Conservation (phyloP, 1,139 yeast genomes). For the Blastobotrys apis region DNA sequence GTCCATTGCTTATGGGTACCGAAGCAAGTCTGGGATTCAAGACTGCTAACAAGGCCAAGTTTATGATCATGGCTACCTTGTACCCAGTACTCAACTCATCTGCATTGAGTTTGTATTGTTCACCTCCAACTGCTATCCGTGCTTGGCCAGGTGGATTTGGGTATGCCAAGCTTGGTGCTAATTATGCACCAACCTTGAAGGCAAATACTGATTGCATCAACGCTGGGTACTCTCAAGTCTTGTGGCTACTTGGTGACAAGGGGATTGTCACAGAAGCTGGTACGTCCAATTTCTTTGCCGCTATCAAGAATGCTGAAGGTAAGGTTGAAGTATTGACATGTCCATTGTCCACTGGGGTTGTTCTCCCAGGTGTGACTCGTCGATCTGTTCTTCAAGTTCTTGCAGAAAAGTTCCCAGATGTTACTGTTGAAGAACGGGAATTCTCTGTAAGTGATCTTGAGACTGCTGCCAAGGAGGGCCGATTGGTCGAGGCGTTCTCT, state of each 20-base stretch:
- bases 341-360: slow-evolving; percentile 41
- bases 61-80: slow-evolving; percentile 40
- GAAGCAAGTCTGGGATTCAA: slow-evolving; percentile 40
- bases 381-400: slow-evolving; percentile 42
- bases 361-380: slow-evolving; percentile 45
- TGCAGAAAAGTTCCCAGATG: slow-evolving; percentile 24
- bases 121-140: slow-evolving; percentile 39
- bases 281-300: slow-evolving; percentile 44
- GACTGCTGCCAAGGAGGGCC: slow-evolving; percentile 37
- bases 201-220: slow-evolving; percentile 38
- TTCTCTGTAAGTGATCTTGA: slow-evolving; percentile 40
- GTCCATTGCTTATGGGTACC: slow-evolving; percentile 35
- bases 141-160: slow-evolving; percentile 50
- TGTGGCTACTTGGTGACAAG: slow-evolving; percentile 43
- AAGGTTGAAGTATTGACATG: slow-evolving; percentile 42
- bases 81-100: slow-evolving; percentile 31
- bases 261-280: slow-evolving; percentile 46
- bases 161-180: slow-evolving; percentile 44
- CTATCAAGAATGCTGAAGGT: slow-evolving; percentile 36
- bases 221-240: slow-evolving; percentile 42
- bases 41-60: slow-evolving; percentile 38
- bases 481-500: slow-evolving; percentile 43
- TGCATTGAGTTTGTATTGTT: slow-evolving; percentile 38
- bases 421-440: slow-evolving; percentile 37
- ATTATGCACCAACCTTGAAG: slow-evolving; percentile 44